Evolutionary conservation across 495 filamentous ascomycete species (phyloP).

Genomic region (Penicillium angulare): DNA sequence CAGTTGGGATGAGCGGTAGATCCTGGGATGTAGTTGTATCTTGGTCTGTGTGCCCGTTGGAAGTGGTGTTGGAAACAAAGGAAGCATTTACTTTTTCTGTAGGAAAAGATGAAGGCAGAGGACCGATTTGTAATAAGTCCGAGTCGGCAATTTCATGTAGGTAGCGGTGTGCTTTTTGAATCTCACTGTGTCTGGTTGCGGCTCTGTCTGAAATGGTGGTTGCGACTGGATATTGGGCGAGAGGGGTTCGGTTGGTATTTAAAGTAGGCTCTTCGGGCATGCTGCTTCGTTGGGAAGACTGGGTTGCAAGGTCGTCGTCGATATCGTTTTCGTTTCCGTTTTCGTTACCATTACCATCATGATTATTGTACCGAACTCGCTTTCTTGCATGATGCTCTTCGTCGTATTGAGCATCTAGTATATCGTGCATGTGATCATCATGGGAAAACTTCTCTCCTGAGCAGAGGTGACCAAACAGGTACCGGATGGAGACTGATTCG

Average conservation of each 20-base stretch:
- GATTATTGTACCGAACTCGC: slow-evolving; percentile 23
- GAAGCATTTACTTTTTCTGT: slow-evolving; percentile 11
- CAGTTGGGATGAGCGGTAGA: not conserved
- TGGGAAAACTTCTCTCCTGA: slow-evolving; percentile 58
- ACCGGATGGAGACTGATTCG: slow-evolving; percentile 57
- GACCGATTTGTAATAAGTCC: slow-evolving; percentile 21
- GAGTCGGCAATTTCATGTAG: slow-evolving; percentile 21
- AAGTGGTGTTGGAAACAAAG: not conserved
- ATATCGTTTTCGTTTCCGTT: not conserved
- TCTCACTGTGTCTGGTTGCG: slow-evolving; percentile 21
- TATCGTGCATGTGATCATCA: slow-evolving; percentile 59
- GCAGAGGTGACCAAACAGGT: slow-evolving; percentile 72
- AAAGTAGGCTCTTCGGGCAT: not conserved
- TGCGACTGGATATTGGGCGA: not conserved
- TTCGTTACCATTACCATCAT: too few species aligned
- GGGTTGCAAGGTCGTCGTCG: slow-evolving; percentile 18
- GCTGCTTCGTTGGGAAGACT: slow-evolving; percentile 17
- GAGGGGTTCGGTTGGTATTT: not conserved
- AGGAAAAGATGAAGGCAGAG: slow-evolving; percentile 33
- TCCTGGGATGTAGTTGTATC: not conserved
- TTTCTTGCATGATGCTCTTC: slow-evolving; percentile 25
- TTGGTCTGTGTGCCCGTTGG: not conserved
- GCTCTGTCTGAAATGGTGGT: not conserved
- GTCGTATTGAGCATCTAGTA: slow-evolving; percentile 14
- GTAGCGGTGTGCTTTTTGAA: slow-evolving; percentile 28